These are phyloP conservation scores for Podaxis mareebaensis DNA, from an alignment of 768 basidiomycete genomes.

Conservation along the genomic window DNA sequence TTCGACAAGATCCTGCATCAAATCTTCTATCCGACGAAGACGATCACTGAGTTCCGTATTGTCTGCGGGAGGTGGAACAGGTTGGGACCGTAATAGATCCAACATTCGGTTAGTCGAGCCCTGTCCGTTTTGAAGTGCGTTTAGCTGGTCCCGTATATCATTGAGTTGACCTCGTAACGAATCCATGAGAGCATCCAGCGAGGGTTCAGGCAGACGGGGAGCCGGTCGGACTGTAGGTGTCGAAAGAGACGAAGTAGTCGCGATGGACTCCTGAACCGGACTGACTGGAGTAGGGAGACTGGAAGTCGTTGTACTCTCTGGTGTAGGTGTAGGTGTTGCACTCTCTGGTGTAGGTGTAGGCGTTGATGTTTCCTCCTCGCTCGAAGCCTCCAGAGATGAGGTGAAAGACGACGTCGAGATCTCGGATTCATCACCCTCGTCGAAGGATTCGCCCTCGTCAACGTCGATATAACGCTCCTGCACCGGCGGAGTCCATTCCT, in stretches of 20 bases:
- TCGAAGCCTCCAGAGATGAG: conserved; percentile 13
- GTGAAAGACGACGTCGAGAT: conserved; percentile 16
- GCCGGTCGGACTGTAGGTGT: conserved; percentile 36
- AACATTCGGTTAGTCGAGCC: conserved; percentile 57
- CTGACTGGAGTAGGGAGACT: not conserved
- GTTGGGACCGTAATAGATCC: conserved; percentile 58
- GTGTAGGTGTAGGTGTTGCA: conserved; percentile 17
- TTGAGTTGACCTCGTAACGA: conserved; percentile 43
- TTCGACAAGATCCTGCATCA: conserved; percentile 41
- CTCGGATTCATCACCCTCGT: conserved; percentile 5
- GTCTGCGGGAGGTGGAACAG: conserved; percentile 35
- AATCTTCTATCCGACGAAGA: conserved; percentile 45
- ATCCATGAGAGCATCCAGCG: conserved; percentile 39
- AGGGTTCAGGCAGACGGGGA: conserved; percentile 32
- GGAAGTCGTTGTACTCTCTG: conserved; percentile 35
- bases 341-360: not conserved
- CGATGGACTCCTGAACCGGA: conserved; percentile 8
- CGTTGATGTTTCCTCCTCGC: conserved; percentile 1
- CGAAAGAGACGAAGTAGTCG: conserved; percentile 23
- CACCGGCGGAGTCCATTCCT: conserved; percentile 1
- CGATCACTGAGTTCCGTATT: conserved; percentile 43
- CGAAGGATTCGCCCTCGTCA: conserved; percentile 1
- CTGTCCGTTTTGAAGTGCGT: conserved; percentile 65
- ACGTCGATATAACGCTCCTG: conserved; percentile 5
- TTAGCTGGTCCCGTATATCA: conserved; percentile 55